Conservation (phyloP, 2,329 filamentous ascomycete genomes). For the Penicillium aurantiogriseum region DNA sequence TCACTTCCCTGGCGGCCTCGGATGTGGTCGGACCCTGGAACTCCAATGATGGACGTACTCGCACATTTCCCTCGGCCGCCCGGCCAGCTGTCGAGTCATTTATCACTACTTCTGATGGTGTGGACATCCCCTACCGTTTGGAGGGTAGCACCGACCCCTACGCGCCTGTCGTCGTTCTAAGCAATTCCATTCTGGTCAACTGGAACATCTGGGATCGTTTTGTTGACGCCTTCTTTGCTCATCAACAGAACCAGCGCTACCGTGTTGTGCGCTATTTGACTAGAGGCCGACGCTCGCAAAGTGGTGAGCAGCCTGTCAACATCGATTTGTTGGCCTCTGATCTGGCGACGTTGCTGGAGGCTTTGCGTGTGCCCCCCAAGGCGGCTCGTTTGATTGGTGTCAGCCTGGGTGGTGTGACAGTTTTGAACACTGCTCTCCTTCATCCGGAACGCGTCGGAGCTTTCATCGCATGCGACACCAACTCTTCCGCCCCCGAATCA, state of each 20-base stretch:
- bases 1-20: conserved; percentile 54
- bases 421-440: conserved; percentile 68
- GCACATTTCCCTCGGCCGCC: conserved; percentile 49
- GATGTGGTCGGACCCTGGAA: conserved; percentile 53
- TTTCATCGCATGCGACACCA: conserved; percentile 78
- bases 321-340: conserved; percentile 69
- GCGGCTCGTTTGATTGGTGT: conserved; percentile 71
- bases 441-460: conserved; percentile 59
- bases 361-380: conserved; percentile 62
- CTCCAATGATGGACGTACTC: conserved; percentile 56
- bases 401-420: conserved; percentile 76
- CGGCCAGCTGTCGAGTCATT: conserved; percentile 63
- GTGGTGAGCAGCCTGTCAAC: conserved; percentile 49
- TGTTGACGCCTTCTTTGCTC: conserved; percentile 57
- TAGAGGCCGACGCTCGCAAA: conserved; percentile 61
- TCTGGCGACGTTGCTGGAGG: conserved; percentile 63
- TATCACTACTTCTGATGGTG: conserved; percentile 66
- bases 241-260: conserved; percentile 57
- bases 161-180: conserved; percentile 71
- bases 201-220: conserved; percentile 79
- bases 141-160: conserved; percentile 67
- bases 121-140: conserved; percentile 69
- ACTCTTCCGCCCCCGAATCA: conserved; percentile 65
- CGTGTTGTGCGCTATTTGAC: conserved; percentile 75
- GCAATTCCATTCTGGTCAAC: conserved; percentile 77